Base-by-base conservation (phyloP, 2,329 filamentous ascomycete species). In the Pseudogymnoascus sp. region DNA sequence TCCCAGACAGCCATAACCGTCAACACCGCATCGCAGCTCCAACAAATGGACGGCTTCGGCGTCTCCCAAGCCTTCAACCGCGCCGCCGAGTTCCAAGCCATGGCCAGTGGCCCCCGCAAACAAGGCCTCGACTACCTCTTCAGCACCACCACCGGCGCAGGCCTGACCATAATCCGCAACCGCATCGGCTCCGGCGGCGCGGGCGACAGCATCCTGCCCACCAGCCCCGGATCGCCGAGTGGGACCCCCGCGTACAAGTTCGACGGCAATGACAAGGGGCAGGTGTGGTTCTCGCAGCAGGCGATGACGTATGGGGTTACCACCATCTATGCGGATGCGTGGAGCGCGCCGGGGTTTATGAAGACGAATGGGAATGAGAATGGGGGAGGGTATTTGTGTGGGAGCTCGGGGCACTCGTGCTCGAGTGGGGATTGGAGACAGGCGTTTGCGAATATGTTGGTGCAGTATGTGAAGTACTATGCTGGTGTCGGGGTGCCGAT, bases 281-380 rank as follows among this genome's bases (percentile, higher is more conserved):
- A 84, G 72, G 70, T 84, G 12, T 83, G 75, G 71, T 73, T 84
- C 39, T 77, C 77, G 6, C 74, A 83, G 69, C 74, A 81, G 68
- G 81, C 81, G 11, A 33, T 58, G 19, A 67, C 26, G 5, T 76
- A 77, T 66, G 76, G 77, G 0, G 74, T 80, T 6, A 81, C 72
- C 29, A 75, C 71, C 1, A 76, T 81, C 64, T 79, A 80, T 65
- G 76, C 75, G 1, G 76, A 82, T 69, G 78, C 79, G 0, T 82
- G 79, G 79, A 77, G 75, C 63, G 79, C 79, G 0, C 79, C 78
- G 0, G 78, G 77, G 0, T 81, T 76, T 67, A 81, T 82, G 79
- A 81, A 81, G 73, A 80, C 75, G 4, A 80, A 80, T 62, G 69
- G 69, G 2, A 72, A 76, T 60, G 75, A 80, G 58, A 71, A 69